These are phyloP conservation scores for Neurospora tetraspora DNA, from an alignment of 495 filamentous ascomycete genomes.

Conservation along the genomic window DNA sequence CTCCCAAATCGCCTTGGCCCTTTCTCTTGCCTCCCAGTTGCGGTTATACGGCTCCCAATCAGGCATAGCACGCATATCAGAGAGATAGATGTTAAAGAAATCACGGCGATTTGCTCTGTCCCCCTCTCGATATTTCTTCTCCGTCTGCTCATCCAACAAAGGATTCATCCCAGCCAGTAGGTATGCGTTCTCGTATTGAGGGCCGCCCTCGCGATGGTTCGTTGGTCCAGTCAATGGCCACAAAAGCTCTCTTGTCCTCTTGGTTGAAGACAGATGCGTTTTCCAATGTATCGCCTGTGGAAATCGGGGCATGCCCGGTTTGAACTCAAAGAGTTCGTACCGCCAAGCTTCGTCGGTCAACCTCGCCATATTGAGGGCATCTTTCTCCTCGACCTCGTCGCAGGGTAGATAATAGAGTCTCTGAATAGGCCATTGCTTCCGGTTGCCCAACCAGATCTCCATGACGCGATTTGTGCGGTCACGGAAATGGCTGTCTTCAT, in stretches of 20 bases:
- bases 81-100: not conserved
- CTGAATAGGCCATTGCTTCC: not conserved
- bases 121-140: not conserved
- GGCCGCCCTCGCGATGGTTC: conserved; percentile 10
- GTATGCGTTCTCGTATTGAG: conserved; percentile 7
- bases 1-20: not conserved
- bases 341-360: not conserved
- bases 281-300: not conserved
- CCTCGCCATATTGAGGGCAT: not conserved
- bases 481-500: conserved; percentile 18
- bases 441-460: not conserved
- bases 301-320: not conserved
- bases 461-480: conserved; percentile 2
- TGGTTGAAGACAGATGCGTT: not conserved
- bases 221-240: not conserved
- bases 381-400: not conserved
- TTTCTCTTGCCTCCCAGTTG: not conserved
- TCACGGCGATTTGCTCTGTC: not conserved
- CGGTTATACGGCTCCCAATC: not conserved
- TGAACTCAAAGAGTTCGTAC: not conserved
- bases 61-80: not conserved
- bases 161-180: not conserved
- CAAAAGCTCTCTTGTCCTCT: not conserved
- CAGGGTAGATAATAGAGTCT: not conserved
- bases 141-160: not conserved